phyloP scores from a whole-genome alignment of 495 filamentous ascomycete genomes.

The Friedmanniomyces endolithicus region DNA sequence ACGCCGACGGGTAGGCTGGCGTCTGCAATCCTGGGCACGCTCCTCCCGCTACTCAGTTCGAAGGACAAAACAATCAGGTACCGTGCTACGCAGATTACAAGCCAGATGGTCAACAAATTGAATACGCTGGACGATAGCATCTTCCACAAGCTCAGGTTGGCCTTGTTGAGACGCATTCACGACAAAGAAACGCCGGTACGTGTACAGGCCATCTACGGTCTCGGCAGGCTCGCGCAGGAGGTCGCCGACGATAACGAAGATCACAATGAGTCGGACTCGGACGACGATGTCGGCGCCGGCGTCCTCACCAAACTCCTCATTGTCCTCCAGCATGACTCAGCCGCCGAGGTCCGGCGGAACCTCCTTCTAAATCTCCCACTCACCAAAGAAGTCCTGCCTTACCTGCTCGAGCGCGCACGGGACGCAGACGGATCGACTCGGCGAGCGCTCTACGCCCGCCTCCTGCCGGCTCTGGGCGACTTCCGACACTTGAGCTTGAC shows the following conservation, averaged over 20 bases:
- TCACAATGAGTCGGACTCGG: constrained; percentile 44
- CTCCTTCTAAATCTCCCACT: constrained; percentile 83
- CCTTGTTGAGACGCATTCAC: constrained; percentile 67
- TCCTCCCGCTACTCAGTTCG: constrained; percentile 57
- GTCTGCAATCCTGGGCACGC: constrained; percentile 50
- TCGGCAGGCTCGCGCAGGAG: constrained; percentile 73
- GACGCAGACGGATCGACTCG: constrained; percentile 76
- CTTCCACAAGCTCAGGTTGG: constrained; percentile 64
- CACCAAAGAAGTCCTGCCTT: constrained; percentile 68
- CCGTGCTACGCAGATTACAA: constrained; percentile 75
- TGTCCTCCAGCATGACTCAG: constrained; percentile 85
- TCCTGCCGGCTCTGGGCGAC: constrained; percentile 83
- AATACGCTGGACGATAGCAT: constrained; percentile 82
- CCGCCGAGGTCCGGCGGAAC: constrained; percentile 79
- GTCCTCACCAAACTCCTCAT: constrained; percentile 76
- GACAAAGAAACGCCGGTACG: constrained; percentile 89
- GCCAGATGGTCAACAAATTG: constrained; percentile 78
- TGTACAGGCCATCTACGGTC: constrained; percentile 83
- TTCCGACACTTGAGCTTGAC: constrained; percentile 91
- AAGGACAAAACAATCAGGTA: constrained; percentile 92
- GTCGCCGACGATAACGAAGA: constrained; percentile 50
- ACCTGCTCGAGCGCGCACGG: constrained; percentile 78
- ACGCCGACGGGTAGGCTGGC: constrained; percentile 73
- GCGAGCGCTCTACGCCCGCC: constrained; percentile 71
- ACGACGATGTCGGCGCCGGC: constrained; percentile 42